Evolutionary conservation across 768 basidiomycete genomes (phyloP).

Genomic region (Coprinopsis cinerea): DNA sequence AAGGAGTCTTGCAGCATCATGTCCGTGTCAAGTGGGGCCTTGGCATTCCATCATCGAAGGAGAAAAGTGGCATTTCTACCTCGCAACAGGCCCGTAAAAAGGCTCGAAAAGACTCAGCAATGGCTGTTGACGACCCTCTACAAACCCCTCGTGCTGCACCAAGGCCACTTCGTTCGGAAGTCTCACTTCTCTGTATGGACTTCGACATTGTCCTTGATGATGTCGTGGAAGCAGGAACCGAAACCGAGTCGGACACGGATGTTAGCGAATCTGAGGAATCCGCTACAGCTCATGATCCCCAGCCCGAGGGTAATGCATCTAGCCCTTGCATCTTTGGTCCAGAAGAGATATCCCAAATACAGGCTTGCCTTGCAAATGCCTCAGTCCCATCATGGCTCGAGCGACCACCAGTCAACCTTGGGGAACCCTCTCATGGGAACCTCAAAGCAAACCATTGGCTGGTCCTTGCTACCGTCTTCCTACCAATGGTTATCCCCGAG

Average conservation of each 20-base stretch:
- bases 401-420: constrained; percentile 18
- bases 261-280: too few relatives aligned
- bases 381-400: constrained; percentile 14
- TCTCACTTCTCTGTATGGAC: too few relatives aligned
- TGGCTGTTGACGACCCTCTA: not conserved
- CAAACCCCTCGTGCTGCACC: too few relatives aligned
- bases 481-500: constrained; percentile 18
- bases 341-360: constrained; percentile 4
- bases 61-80: not conserved
- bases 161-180: too few relatives aligned
- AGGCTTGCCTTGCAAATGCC: constrained; percentile 9
- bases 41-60: not conserved
- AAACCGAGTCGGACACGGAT: too few relatives aligned
- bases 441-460: constrained; percentile 20
- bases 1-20: constrained; percentile 18
- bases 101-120: not conserved
- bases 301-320: not conserved
- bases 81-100: not conserved
- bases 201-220: too few relatives aligned
- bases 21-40: constrained; percentile 11
- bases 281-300: too few relatives aligned
- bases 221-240: too few relatives aligned
- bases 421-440: constrained; percentile 18
- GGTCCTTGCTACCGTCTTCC: constrained; percentile 15
- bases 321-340: constrained; percentile 9